Percentiles rank a stretch among this genome's conserved stretches.
Conservation (phyloP, 2,329 filamentous ascomycete species). For the Penicillium sp. region DNA sequence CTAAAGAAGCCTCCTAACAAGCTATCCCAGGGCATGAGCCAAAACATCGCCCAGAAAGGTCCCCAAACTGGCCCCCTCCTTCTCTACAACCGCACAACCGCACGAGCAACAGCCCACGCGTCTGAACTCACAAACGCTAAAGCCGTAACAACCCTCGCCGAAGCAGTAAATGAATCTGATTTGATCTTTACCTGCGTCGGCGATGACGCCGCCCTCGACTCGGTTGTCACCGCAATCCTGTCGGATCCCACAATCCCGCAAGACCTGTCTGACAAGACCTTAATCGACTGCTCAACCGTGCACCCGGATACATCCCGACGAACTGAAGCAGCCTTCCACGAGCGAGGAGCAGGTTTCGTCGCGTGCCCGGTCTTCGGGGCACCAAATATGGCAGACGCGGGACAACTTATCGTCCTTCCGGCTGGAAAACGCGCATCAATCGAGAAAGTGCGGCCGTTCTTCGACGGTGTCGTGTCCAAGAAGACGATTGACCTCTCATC, state of each 20-base stretch:
- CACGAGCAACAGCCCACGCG: slow-evolving; percentile 63
- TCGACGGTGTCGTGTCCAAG: slow-evolving; percentile 65
- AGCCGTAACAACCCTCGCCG: slow-evolving; percentile 62
- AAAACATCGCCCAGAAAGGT: slow-evolving; percentile 78
- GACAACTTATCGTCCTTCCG: slow-evolving; percentile 69
- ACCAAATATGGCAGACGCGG: slow-evolving; percentile 53
- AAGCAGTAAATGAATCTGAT: slow-evolving; percentile 65
- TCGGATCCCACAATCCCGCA: slow-evolving; percentile 5
- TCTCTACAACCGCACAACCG: slow-evolving; percentile 73
- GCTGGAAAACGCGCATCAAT: slow-evolving; percentile 63
- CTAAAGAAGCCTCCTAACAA: slow-evolving; percentile 6
- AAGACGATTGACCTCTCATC: slow-evolving; percentile 18
- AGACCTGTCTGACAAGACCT: slow-evolving; percentile 67
- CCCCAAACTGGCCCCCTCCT: slow-evolving; percentile 68
- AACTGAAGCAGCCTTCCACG: slow-evolving; percentile 56
- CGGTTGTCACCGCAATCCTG: slow-evolving; percentile 59
- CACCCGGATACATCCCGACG: slow-evolving; percentile 75
- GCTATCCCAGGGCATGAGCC: slow-evolving; percentile 68
- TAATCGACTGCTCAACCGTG: slow-evolving; percentile 85
- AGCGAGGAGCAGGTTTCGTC: slow-evolving; percentile 69
- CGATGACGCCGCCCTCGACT: slow-evolving; percentile 70
- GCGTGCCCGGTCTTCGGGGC: slow-evolving; percentile 58
- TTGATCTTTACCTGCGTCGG: slow-evolving; percentile 79
- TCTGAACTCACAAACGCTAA: slow-evolving; percentile 58
- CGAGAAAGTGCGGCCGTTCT: slow-evolving; percentile 65